Base-by-base conservation (phyloP, 2,329 filamentous ascomycete species). In the Didymella arachidicola region DNA sequence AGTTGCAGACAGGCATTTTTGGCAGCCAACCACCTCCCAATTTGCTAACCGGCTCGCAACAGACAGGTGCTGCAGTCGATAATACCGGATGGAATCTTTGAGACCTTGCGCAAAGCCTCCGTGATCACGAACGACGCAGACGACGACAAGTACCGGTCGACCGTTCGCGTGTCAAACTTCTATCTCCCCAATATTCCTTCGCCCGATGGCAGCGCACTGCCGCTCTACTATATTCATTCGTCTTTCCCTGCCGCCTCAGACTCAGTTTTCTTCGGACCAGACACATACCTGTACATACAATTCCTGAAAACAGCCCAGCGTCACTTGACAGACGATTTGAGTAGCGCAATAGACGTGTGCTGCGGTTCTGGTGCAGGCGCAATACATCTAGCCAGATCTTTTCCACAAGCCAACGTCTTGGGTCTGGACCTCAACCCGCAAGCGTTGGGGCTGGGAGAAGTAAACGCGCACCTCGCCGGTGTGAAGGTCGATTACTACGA, bases 321-420 rank as follows among this genome's bases (percentile, higher is more conserved):
- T 22, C 59, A 66, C 43, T 26, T 70, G 4, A 42, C 51, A 19
- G 29, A 61, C 2, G 16, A 52, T 2, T 59, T 62, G 10, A 57
- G 12, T 19, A 63, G 59, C 16, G 61, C 67, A 16, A 53, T 70
- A 38, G 67, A 70, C 19, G 63, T 70, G 11, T 70, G 67, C 45
- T 69, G 67, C 26, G 67, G 67, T 25, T 66, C 67, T 0, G 66
- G 67, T 0, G 67, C 67, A 12, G 67, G 66, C 18, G 67, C 67
- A 11, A 69, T 70, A 63, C 67, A 70, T 26, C 53, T 69, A 50
- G 66, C 66, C 30, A 61, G 53, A 26, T 62, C 57, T 19, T 69
- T 62, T 19, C 62, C 62, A 30, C 41, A 53, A 14, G 67, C 66
- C 34, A 59, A 62, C n/a, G 57, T 60, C 19, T 22, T 65, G 3